Evolutionary conservation across 2,329 filamentous ascomycete genomes (phyloP), one percentile per base, ranked within the genome.

Genomic region (Rhynchosporium graminicola): DNA sequence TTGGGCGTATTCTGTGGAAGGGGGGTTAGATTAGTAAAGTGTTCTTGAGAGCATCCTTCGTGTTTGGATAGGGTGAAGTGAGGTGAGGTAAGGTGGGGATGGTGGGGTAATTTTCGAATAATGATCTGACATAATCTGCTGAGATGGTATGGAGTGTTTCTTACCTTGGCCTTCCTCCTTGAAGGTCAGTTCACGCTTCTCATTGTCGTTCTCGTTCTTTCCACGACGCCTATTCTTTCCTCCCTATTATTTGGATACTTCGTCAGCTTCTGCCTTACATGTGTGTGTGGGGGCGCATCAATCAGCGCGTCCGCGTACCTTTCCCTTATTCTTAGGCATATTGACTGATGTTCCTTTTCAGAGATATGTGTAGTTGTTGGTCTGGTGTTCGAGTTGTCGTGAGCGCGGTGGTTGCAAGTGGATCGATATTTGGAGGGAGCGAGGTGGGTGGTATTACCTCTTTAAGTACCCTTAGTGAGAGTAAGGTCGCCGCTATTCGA

Each of bases 321-420:
- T 97, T 93, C 93, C 93, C 88, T 97, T 97, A 80, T 97, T 97
- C 91, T 97, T 97, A 76, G 93, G 93, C 93, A 97, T 97, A 67
- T 80, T 87, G 79, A 72, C 67, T 62, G 62, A 42, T 20, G 20
- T 20, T 20, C 20, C 1, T 20, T 66, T 58, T 63, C 45, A 38
- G 29, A 28, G 55, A 31, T 46, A 12, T 2, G 13, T 36, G 3
- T 38, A 9, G 42, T 43, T 48, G 47, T 62, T 43, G 40, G 48
- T 43, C n/a, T 65, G 36, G 13, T 20, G 50, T 42, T 28, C 9
- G 20, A 20, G 20, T 20, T 20, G 20, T 20, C 20, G 20, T 20
- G 1, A 3, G 13, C 31, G 45, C 15, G 52, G 20, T 54, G 15
- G 26, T 8, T 60, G 57, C 45, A 45, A 20, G 46, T 51, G 43